A percentile compares a stretch with the other conserved stretches of the same genome.
Evolutionary conservation across 176 grass and related monocot genomes (phyloP).

Genomic region (Zizania latifolia): DNA sequence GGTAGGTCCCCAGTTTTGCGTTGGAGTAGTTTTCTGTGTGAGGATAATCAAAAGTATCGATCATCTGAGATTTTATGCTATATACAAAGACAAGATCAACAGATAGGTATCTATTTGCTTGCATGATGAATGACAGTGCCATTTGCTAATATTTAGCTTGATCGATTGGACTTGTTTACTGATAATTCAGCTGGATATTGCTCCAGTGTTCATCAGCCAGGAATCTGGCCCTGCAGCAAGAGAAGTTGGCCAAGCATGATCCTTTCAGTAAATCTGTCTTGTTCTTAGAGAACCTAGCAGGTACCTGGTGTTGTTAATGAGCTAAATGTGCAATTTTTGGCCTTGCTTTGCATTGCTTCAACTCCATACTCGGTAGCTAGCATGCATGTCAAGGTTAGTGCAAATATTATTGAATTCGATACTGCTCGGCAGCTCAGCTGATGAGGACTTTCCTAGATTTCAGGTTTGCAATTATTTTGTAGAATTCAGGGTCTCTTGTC

Average conservation of each 20-base stretch:
- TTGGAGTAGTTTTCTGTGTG: neutral
- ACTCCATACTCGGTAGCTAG: too few relatives aligned
- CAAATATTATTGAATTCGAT: too few relatives aligned
- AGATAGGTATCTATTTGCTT: neutral
- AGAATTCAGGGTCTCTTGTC: neutral
- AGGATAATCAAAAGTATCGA: neutral
- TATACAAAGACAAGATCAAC: neutral
- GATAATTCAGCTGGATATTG: neutral
- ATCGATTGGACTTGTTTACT: neutral
- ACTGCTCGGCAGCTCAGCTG: too few relatives aligned
- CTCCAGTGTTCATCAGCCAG: neutral
- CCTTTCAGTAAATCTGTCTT: neutral
- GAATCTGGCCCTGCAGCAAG: neutral
- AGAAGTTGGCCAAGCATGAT: neutral
- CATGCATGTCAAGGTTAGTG: too few relatives aligned
- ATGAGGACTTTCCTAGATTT: too few relatives aligned
- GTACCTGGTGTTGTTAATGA: neutral
- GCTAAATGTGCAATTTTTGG: neutral
- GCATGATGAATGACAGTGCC: neutral
- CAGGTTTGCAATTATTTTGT: neutral
- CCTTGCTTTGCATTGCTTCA: too few relatives aligned
- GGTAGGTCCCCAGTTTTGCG: neutral
- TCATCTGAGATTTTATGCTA: neutral
- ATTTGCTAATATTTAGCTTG: neutral
- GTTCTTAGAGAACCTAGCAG: neutral